Conservation (phyloP, 1,139 yeast genomes). For the Debaryomyces sp. region DNA sequence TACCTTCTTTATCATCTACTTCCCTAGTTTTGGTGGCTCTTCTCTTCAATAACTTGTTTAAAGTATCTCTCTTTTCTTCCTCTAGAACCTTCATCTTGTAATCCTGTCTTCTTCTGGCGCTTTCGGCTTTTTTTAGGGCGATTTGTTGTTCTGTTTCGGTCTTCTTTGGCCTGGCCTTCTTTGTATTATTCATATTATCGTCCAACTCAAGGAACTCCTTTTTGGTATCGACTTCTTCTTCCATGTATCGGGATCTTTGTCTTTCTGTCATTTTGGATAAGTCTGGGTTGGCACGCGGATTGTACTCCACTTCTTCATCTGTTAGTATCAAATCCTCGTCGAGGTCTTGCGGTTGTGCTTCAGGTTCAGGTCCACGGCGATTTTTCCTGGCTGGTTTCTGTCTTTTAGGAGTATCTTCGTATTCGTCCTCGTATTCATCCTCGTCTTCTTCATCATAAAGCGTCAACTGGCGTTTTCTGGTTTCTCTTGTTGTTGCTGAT, state of each 20-base stretch:
- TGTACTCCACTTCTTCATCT: constrained; percentile 48
- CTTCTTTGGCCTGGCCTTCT: constrained; percentile 33
- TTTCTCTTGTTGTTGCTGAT: constrained; percentile 20
- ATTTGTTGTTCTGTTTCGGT: constrained; percentile 83
- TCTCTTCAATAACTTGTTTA: constrained; percentile 81
- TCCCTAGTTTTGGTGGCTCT: constrained; percentile 72
- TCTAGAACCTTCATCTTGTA: constrained; percentile 81
- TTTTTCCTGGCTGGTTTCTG: constrained; percentile 5
- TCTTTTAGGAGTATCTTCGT: constrained; percentile 11
- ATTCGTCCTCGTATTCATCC: constrained; percentile 29
- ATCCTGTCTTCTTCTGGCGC: constrained; percentile 86
- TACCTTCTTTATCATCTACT: constrained; percentile 36
- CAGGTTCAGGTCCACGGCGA: constrained; percentile 12
- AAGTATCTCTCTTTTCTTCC: constrained; percentile 90
- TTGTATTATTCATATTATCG: constrained; percentile 27
- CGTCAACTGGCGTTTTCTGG: constrained; percentile 34
- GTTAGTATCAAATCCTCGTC: constrained; percentile 46
- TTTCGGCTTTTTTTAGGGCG: constrained; percentile 80
- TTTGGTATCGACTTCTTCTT: constrained; percentile 21
- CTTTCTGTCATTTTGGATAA: constrained; percentile 62
- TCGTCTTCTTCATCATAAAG: constrained; percentile 37
- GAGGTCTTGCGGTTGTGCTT: constrained; percentile 26
- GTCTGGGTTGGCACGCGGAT: constrained; percentile 48
- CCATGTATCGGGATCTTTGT: constrained; percentile 54
- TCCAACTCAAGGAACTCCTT: constrained; percentile 30